phyloP scores from a whole-genome alignment of 192 early-diverging fungal species.

The Entomortierella beljakovae region DNA sequence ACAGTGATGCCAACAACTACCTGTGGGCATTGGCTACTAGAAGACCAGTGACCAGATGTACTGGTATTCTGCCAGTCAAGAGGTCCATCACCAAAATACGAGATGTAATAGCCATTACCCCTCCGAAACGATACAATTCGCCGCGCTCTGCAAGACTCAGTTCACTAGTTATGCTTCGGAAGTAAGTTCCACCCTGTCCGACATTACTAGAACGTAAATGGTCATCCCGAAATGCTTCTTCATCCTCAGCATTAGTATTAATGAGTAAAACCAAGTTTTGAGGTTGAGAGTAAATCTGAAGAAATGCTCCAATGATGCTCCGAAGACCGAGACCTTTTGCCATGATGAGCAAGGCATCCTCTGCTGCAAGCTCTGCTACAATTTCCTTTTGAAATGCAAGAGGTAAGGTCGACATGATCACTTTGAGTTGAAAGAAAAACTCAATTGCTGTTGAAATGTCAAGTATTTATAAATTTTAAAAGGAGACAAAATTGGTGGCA shows the following conservation, averaged over 20 bases:
- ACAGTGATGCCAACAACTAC: slow-evolving; percentile 36
- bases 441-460: neutral
- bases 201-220: slow-evolving; percentile 25
- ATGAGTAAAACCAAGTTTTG: slow-evolving; percentile 84
- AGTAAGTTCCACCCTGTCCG: slow-evolving; percentile 20
- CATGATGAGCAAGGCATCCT: slow-evolving; percentile 85
- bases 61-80: slow-evolving; percentile 80
- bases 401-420: slow-evolving; percentile 37
- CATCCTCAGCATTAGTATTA: slow-evolving; percentile 74
- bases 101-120: slow-evolving; percentile 87
- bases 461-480: neutral
- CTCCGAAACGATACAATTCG: slow-evolving; percentile 82
- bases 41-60: slow-evolving; percentile 83
- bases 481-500: no score
- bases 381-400: slow-evolving; percentile 77
- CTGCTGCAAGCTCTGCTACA: slow-evolving; percentile 71
- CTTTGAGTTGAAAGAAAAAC: neutral
- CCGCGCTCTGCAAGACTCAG: slow-evolving; percentile 45
- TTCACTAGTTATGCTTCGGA: slow-evolving; percentile 42
- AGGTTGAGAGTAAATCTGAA: slow-evolving; percentile 75
- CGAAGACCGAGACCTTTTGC: slow-evolving; percentile 83
- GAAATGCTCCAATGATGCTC: slow-evolving; percentile 75
- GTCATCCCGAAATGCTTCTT: slow-evolving; percentile 54
- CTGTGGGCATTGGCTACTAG: slow-evolving; percentile 89
- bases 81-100: slow-evolving; percentile 93